phyloP scores from a whole-genome alignment of 2,329 filamentous ascomycete genomes.

The Calcarisporium arbuscula region DNA sequence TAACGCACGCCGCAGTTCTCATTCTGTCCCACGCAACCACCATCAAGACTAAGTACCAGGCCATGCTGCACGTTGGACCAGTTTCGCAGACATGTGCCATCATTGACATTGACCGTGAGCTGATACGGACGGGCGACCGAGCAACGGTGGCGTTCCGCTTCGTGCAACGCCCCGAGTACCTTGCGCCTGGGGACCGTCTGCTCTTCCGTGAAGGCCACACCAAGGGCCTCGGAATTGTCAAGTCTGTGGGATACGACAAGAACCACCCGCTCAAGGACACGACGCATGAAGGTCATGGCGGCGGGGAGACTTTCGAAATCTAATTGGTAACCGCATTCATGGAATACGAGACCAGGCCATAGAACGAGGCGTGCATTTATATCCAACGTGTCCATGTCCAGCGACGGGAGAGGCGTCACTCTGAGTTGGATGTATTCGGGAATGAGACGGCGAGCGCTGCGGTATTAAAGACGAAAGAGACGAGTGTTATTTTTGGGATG shows the following conservation, averaged over 20 bases:
- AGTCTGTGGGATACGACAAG: slow-evolving; percentile 80
- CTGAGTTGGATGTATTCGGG: no score
- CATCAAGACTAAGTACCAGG: slow-evolving; percentile 94
- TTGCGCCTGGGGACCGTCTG: slow-evolving; percentile 80
- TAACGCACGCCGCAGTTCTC: slow-evolving; percentile 50
- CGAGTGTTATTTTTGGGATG: no score
- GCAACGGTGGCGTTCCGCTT: slow-evolving; percentile 92
- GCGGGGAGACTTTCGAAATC: no score
- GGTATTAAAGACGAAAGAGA: no score
- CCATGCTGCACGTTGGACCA: slow-evolving; percentile 94
- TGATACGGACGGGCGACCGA: slow-evolving; percentile 91
- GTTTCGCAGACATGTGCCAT: slow-evolving; percentile 95
- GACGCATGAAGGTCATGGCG: slow-evolving; percentile 6
- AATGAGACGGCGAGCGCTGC: no score
- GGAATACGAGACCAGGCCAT: no score
- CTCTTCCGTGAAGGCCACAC: slow-evolving; percentile 92
- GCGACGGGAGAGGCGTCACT: no score
- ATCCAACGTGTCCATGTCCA: no score
- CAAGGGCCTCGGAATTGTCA: slow-evolving; percentile 92
- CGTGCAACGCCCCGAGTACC: slow-evolving; percentile 87
- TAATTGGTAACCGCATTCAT: no score
- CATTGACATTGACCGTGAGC: slow-evolving; percentile 93
- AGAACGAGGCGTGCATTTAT: no score
- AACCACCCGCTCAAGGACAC: slow-evolving; percentile 33
- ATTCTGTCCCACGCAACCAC: slow-evolving; percentile 95